phyloP scores from a whole-genome alignment of 1,284 basidiomycete genomes.

The Heliocybe sulcata region DNA sequence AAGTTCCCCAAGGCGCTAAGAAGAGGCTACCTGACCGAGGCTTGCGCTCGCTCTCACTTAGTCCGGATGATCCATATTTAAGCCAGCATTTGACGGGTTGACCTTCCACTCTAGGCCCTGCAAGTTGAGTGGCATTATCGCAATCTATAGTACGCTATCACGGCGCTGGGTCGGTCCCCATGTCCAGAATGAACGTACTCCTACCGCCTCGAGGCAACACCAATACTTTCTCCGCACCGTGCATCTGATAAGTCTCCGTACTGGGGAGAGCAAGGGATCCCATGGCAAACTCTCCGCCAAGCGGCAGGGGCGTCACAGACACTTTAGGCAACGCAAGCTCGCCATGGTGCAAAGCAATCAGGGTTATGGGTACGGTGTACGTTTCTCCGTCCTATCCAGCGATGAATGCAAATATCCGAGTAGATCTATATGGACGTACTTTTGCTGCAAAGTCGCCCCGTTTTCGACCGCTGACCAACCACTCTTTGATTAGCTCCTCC shows the following conservation, averaged over 20 bases:
- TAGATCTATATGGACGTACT: conserved; percentile 28
- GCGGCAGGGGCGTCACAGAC: conserved; percentile 50
- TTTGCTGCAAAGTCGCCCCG: conserved; percentile 68
- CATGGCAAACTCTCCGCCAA: conserved; percentile 44
- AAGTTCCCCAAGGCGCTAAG: too few species aligned
- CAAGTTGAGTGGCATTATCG: too few species aligned
- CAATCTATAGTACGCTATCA: conserved; percentile 13
- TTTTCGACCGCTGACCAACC: conserved; percentile 78
- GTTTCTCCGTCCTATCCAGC: conserved; percentile 46
- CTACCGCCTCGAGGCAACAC: conserved; percentile 73
- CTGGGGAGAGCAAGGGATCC: conserved; percentile 51
- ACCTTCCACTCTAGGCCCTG: too few species aligned
- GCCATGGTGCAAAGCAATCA: conserved; percentile 76
- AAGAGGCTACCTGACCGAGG: too few species aligned
- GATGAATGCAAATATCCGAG: conserved; percentile 5
- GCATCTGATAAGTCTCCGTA: conserved; percentile 66
- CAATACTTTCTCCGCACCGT: conserved; percentile 69
- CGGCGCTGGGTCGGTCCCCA: conserved; percentile 33
- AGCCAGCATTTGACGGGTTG: too few species aligned
- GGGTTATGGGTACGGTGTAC: conserved; percentile 51
- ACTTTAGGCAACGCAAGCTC: conserved; percentile 66
- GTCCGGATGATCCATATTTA: too few species aligned
- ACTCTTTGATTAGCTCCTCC: conserved; percentile 68
- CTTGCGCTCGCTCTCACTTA: too few species aligned
- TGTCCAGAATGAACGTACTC: conserved; percentile 70